phyloP scores from a whole-genome alignment of 768 basidiomycete species.

The Lactifluus echinatus region DNA sequence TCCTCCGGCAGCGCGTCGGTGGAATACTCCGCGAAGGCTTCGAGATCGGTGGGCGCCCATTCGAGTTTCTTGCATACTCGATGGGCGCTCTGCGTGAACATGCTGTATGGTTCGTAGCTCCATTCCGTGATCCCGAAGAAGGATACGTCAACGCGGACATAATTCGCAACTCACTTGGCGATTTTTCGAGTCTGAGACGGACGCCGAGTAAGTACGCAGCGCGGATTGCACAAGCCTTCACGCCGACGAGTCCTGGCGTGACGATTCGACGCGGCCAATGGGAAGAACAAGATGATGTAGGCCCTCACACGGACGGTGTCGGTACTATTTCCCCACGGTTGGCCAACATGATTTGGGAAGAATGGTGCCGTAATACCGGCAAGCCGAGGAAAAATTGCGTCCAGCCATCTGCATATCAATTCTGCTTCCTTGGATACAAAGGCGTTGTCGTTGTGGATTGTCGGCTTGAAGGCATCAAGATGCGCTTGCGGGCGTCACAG shows the following conservation, averaged over 20 bases:
- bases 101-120: slow-evolving; percentile 70
- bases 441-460: slow-evolving; percentile 67
- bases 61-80: slow-evolving; percentile 79
- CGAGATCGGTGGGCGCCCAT: slow-evolving; percentile 55
- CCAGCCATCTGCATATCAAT: not conserved
- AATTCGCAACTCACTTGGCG: slow-evolving; percentile 57
- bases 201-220: slow-evolving; percentile 74
- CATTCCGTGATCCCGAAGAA: slow-evolving; percentile 42
- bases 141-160: slow-evolving; percentile 42
- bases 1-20: slow-evolving; percentile 32
- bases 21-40: slow-evolving; percentile 50
- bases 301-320: slow-evolving; percentile 65
- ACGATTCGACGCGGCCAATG: slow-evolving; percentile 47
- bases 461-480: slow-evolving; percentile 46
- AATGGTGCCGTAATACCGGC: slow-evolving; percentile 34
- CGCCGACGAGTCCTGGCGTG: slow-evolving; percentile 71
- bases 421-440: slow-evolving; percentile 64
- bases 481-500: slow-evolving; percentile 69
- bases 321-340: slow-evolving; percentile 65
- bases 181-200: slow-evolving; percentile 41
- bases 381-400: not conserved
- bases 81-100: slow-evolving; percentile 66
- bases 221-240: slow-evolving; percentile 76
- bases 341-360: slow-evolving; percentile 49
- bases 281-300: slow-evolving; percentile 53